Evolutionary conservation across 2,329 filamentous ascomycete genomes (phyloP).

Genomic region (Cordyceps militaris): DNA sequence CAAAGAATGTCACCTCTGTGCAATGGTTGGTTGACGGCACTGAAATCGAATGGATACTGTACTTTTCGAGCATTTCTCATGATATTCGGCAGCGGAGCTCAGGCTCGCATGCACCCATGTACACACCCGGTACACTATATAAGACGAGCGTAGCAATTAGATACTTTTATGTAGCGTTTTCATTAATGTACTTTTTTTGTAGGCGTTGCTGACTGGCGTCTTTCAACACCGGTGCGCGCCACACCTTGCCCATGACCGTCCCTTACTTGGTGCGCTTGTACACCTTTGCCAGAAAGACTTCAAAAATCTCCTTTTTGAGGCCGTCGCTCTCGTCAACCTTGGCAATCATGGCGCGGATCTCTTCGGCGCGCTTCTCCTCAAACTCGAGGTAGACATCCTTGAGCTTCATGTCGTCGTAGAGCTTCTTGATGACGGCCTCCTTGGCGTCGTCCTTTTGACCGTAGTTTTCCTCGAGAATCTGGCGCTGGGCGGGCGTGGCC

Average conservation of each 20-base stretch:
- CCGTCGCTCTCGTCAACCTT: constrained; percentile 79
- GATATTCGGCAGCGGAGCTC: background rate
- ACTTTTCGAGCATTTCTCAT: background rate
- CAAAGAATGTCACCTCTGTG: too few species aligned
- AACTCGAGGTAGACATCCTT: constrained; percentile 80
- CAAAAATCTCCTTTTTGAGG: constrained; percentile 84
- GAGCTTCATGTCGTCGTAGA: constrained; percentile 80
- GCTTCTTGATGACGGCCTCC: constrained; percentile 79
- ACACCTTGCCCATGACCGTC: background rate
- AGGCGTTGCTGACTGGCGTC: background rate
- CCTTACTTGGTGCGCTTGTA: constrained; percentile 92
- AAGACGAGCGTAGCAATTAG: background rate
- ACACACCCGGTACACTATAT: background rate
- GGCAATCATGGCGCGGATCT: constrained; percentile 68
- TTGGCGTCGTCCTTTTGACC: constrained; percentile 79
- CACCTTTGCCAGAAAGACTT: constrained; percentile 89
- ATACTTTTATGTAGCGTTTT: constrained; percentile 4
- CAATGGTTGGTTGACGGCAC: background rate
- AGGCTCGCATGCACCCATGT: background rate
- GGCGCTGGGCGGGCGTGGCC: constrained; percentile 76
- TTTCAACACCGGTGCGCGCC: background rate
- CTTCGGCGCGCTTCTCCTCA: constrained; percentile 78
- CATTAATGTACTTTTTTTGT: constrained; percentile 1
- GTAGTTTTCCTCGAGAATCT: constrained; percentile 86
- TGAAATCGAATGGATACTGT: background rate